Base-by-base conservation (phyloP, 2,329 filamentous ascomycete species). In the Diplodia intermedia region DNA sequence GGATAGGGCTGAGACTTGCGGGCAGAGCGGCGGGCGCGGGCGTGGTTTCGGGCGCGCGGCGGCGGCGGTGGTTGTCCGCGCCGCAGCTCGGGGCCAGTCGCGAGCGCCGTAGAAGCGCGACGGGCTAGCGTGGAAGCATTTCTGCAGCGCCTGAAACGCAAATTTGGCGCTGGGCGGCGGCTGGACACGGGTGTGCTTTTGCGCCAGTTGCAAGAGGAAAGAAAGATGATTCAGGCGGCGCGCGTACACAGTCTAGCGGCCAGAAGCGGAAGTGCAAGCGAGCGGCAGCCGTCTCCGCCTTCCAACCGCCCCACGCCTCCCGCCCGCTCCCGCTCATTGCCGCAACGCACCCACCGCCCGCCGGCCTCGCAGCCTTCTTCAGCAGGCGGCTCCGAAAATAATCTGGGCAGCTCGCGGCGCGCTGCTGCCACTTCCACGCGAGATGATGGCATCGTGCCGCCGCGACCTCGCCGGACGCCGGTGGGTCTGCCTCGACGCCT, bases 1-100 rank as follows among this genome's bases (percentile, higher is more conserved):
- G 43, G 31, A 40, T 52, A 67, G 33, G 65, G 54, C 65, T 67
- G 65, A 67, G 55, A 60, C 53, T 12, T 26, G 50, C 53, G 36
- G 62, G 62, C 40, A 66, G 18, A 33, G 54, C 31, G 38, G 50
- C 62, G n/a, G 53, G 3, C 40, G 26, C 43, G 40, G 53, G 15
- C 2, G 38, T 18, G 52, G 63, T 66, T 56, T 65, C 62, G 52
- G 62, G 49, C 61, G 52, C 38, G 43, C n/a, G 47, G 57, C 49
- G 29, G 56, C 49, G 14, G 36, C 14, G 36, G 36, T 38, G 31
- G 57, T 55, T 23, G 63, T 23, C 53, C 31, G 29, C 52, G 63
- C 63, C 53, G 43, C 52, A 57, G 18, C 18, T 15, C 14, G n/a
- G 63, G 36, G 29, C 65, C 54, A 67, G 65, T 60, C 36, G 54